These are phyloP conservation scores for Nothomitra cinnamomea DNA, from an alignment of 2,329 filamentous ascomycete species.

Conservation along the genomic window DNA sequence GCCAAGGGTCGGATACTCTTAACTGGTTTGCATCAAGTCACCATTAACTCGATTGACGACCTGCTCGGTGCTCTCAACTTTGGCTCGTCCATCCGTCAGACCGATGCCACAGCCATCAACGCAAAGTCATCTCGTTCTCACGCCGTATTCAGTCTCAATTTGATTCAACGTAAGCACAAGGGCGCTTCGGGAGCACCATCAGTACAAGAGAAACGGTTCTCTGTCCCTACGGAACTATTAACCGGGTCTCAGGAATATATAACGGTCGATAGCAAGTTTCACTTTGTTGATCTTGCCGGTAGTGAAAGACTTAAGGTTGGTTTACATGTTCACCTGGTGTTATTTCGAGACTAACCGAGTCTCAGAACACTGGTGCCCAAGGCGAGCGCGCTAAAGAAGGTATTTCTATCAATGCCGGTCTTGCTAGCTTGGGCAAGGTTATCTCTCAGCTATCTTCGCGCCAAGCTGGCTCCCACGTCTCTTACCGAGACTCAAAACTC, in stretches of 20 bases:
- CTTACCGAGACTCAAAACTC: slow-evolving; percentile 94
- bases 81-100: slow-evolving; percentile 87
- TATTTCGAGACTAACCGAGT: background rate
- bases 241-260: slow-evolving; percentile 48
- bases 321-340: background rate
- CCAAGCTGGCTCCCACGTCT: slow-evolving; percentile 75
- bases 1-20: slow-evolving; percentile 86
- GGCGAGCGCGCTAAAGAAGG: slow-evolving; percentile 90
- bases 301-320: slow-evolving; percentile 69
- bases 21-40: slow-evolving; percentile 73
- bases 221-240: slow-evolving; percentile 69
- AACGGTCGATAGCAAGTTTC: slow-evolving; percentile 92
- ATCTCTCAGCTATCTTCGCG: slow-evolving; percentile 94
- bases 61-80: slow-evolving; percentile 78
- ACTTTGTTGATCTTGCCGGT: slow-evolving; percentile 94
- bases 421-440: slow-evolving; percentile 90
- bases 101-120: slow-evolving; percentile 92
- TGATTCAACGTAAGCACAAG: slow-evolving; percentile 66
- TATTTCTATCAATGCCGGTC: slow-evolving; percentile 93
- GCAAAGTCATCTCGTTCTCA: slow-evolving; percentile 95
- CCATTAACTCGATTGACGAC: slow-evolving; percentile 84
- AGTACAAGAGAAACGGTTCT: slow-evolving; percentile 64
- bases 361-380: slow-evolving; percentile 71
- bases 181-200: slow-evolving; percentile 20
- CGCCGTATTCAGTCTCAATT: slow-evolving; percentile 88